Evolutionary conservation across 2,329 filamentous ascomycete genomes (phyloP), one percentile per base, ranked within the genome.

Genomic region (Verticillium dahliae): DNA sequence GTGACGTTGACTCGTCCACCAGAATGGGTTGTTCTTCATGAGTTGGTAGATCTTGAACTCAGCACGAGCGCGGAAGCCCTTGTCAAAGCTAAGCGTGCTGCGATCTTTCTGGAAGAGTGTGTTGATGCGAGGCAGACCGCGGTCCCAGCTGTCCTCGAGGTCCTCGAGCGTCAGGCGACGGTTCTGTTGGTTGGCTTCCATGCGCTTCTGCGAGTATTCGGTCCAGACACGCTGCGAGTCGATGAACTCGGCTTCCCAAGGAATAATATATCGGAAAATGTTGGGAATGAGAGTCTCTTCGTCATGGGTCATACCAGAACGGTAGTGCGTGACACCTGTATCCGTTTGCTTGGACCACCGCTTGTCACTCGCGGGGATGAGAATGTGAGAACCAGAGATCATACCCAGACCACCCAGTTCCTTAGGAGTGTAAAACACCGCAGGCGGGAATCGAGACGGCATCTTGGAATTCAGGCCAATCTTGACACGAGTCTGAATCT

Each of bases 221-320:
- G 95, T 98, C 95, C 95, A 99, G 1, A 99, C 95, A 68, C 96
- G 89, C 74, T 99, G 96, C 4, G 95, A 99, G 73, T 99, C 96
- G 67, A 98, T 96, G 76, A 99, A 99, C 74, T 99, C 95, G 1
- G 94, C 91, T 74, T 99, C 95, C 95, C 95, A 99, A 0, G 95
- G 94, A 66, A 98, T 97, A 73, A 99, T 98, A 77, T 99, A 99
- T 63, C 95, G 88, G 87, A 98, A 98, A 69, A 99, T 99, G 73
- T 99, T 98, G 10, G 95, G 95, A 63, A 99, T 99, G 60, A 99
- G 79, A 0, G 95, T 98, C 76, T 99, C 95, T 73, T 98, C 94
- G 65, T 98, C 93, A 70, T 98, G 93, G 22, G 92, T 95, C 95
- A 99, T 99, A 77, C 95, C 95, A 63, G 93, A 90, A 63, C 95